Evolutionary conservation across 371 early-diverging fungal genomes (phyloP).

Genomic region (Rhizopus sp.): DNA sequence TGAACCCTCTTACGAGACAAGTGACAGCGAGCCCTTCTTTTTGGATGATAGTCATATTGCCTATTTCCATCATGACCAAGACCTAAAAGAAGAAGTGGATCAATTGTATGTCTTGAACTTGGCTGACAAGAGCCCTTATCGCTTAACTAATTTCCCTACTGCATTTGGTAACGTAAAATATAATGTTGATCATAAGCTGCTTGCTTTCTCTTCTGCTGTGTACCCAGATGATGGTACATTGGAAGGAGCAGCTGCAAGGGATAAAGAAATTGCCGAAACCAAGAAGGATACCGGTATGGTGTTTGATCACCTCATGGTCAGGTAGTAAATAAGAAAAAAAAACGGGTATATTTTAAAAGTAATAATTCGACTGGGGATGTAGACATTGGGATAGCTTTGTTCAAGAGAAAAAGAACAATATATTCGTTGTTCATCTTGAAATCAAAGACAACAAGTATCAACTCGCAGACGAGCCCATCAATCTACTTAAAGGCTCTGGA

Average conservation of each 20-base stretch:
- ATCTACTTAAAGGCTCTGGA: conserved; percentile 51
- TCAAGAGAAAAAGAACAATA: conserved; percentile 56
- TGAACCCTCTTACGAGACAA: conserved; percentile 33
- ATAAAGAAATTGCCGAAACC: conserved; percentile 37
- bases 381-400: conserved; percentile 73
- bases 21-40: conserved; percentile 56
- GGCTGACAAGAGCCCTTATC: conserved; percentile 32
- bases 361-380: background rate
- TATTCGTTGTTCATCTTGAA: conserved; percentile 54
- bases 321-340: conserved; percentile 20
- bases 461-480: conserved; percentile 40
- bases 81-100: conserved; percentile 17
- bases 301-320: conserved; percentile 67
- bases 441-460: conserved; percentile 27
- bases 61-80: conserved; percentile 39
- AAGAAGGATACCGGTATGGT: conserved; percentile 57
- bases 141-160: conserved; percentile 53
- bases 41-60: conserved; percentile 55
- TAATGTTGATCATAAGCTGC: conserved; percentile 38
- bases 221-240: conserved; percentile 46
- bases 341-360: background rate
- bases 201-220: conserved; percentile 61
- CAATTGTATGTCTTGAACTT: conserved; percentile 52
- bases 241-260: conserved; percentile 44
- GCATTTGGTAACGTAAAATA: conserved; percentile 50